Percentiles rank a stretch among this genome's conserved stretches.
phyloP scores from a whole-genome alignment of 106 monocot species.

The Dendrobium officinale region DNA sequence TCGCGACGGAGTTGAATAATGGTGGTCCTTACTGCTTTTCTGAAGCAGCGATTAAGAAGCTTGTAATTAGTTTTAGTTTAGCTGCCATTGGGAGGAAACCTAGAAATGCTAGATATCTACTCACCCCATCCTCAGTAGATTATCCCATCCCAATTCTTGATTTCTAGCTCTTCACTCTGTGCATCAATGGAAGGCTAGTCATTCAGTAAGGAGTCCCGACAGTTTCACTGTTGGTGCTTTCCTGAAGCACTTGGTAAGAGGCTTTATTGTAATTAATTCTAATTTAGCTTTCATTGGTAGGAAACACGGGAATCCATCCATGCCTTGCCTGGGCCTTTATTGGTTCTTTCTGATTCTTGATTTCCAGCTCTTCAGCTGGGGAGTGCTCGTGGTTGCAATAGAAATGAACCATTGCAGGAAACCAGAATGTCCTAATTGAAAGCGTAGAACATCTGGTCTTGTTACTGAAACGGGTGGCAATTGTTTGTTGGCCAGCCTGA shows the following conservation, averaged over 20 bases:
- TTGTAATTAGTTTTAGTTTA: slow-evolving; percentile 2
- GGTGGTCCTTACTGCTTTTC: neutral
- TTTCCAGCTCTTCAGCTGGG: neutral
- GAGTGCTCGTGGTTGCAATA: no score
- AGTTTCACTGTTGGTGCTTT: no score
- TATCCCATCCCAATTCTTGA: neutral
- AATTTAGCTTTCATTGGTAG: neutral
- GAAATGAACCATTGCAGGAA: neutral
- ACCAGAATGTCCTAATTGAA: neutral
- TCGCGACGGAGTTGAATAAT: slow-evolving; percentile 15
- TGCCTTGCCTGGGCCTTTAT: neutral
- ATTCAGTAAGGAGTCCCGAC: no score
- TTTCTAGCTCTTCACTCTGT: neutral
- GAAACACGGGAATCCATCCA: neutral
- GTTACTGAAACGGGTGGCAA: neutral
- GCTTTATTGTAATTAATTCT: no score
- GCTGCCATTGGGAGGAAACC: neutral
- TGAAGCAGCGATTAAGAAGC: neutral
- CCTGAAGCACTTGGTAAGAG: no score
- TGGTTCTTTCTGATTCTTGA: neutral
- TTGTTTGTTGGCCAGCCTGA: neutral
- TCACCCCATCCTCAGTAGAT: neutral
- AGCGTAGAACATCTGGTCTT: neutral
- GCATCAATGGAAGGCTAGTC: no score
- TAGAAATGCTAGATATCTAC: slow-evolving; percentile 2